A percentile compares a stretch with the other conserved stretches of the same genome.
Evolutionary conservation across 108 stramenopile genomes (phyloP).

Genomic region (Poteriospumella lacustris): DNA sequence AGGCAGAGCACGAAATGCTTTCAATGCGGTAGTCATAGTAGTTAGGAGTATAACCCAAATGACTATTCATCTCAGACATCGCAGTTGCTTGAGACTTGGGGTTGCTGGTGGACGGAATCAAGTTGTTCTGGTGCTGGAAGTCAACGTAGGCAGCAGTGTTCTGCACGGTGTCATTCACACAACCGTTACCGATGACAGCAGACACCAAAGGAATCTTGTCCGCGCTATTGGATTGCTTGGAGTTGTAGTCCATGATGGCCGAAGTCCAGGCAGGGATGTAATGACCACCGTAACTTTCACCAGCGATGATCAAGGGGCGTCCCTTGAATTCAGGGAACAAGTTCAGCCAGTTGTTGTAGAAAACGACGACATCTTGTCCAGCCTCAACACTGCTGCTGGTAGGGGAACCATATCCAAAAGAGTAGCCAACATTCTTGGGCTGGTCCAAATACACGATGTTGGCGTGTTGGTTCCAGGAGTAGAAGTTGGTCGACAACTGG

Average conservation of each 20-base stretch:
- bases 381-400: constrained; percentile 22
- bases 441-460: constrained; percentile 24
- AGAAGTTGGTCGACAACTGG: constrained; percentile 4
- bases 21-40: constrained; percentile 20
- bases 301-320: constrained; percentile 5
- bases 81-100: background rate
- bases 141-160: background rate
- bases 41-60: constrained; percentile 28
- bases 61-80: background rate
- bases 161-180: constrained; percentile 28
- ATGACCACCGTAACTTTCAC: constrained; percentile 28
- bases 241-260: constrained; percentile 21
- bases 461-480: constrained; percentile 23
- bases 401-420: constrained; percentile 15
- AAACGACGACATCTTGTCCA: background rate
- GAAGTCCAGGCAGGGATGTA: constrained; percentile 24
- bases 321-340: constrained; percentile 15
- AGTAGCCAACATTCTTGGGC: constrained; percentile 22
- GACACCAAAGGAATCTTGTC: background rate
- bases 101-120: background rate
- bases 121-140: background rate
- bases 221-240: background rate
- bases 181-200: constrained; percentile 18
- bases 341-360: background rate
- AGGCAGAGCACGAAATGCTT: background rate